Base-by-base conservation (phyloP, 148 eudicot species). In the Fallopia convolvulus region DNA sequence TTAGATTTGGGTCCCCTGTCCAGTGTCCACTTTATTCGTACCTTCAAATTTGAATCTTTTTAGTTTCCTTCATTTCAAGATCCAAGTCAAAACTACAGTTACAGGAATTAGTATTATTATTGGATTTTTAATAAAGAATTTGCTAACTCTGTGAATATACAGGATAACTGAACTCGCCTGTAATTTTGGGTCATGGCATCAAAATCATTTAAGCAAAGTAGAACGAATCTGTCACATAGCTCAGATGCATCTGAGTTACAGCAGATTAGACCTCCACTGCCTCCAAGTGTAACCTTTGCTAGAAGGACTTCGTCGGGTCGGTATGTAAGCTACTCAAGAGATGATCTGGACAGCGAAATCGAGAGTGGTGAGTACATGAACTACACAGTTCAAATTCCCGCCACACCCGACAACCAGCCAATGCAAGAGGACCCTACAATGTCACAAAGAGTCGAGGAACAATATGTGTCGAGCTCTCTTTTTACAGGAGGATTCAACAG, bases 401-500 rank as follows among this genome's bases (percentile, higher is more conserved):
- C 46, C 15, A 78, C 84, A 7, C 84, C 84, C 3, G 81, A 82
- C 70, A 74, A 82, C 36, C 84, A 82, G 81, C 78, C 75, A 0
- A 75, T 78, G 17, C 75, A 73, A 26, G 55, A 44, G 21, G 75
- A 76, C 33, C 78, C 78, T 0, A 60, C 81, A 4, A 78, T 78
- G 33, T 78, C 83, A 9, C 81, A 78, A 33, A 78, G 77, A 42
- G 84, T 75, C 3, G 84, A 82, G 72, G 84, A 82, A 30, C 81
- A 78, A 41, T 82, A 82, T 49, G 84, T 82, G 2, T 78, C 84
- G 15, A 82, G 71, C 56, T 82, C 84, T 9, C 72, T 82, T 6
- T 82, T 82, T 26, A 81, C 80, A 0, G 83, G 83, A 21, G 83
- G 83, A 4, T 77, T 77, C 30, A 81, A 81, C 14, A 77, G 80